Evolutionary conservation across 331 rosid species (phyloP).

Genomic region (Telfairia occidentalis): DNA sequence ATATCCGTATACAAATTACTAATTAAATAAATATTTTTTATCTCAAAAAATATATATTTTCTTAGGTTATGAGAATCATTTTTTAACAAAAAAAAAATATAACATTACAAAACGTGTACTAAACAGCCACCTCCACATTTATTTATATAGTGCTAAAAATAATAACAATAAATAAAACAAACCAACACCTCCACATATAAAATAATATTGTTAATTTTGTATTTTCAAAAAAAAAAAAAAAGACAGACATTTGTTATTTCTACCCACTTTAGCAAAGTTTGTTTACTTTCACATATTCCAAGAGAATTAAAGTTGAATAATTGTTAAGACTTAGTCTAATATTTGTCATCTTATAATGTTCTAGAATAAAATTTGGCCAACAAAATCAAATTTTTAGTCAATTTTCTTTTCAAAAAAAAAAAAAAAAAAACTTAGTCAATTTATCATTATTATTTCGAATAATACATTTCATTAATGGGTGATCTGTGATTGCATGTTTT

Average conservation of each 20-base stretch:
- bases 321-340: background rate
- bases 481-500: background rate
- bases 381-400: background rate
- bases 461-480: background rate
- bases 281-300: background rate
- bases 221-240: no score
- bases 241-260: background rate
- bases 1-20: no score
- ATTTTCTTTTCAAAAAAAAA: background rate
- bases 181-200: background rate
- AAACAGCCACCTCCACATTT: no score
- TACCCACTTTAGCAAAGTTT: background rate
- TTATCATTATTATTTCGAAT: background rate
- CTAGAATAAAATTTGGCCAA: background rate
- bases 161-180: no score
- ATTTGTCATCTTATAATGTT: background rate
- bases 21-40: no score
- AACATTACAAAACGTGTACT: no score
- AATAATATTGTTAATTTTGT: no score
- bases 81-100: no score
- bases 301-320: background rate
- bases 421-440: background rate
- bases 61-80: no score
- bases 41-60: no score
- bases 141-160: no score